Evolutionary conservation across 1,139 yeast species (phyloP).

Genomic region (Yamadazyma conglobata): DNA sequence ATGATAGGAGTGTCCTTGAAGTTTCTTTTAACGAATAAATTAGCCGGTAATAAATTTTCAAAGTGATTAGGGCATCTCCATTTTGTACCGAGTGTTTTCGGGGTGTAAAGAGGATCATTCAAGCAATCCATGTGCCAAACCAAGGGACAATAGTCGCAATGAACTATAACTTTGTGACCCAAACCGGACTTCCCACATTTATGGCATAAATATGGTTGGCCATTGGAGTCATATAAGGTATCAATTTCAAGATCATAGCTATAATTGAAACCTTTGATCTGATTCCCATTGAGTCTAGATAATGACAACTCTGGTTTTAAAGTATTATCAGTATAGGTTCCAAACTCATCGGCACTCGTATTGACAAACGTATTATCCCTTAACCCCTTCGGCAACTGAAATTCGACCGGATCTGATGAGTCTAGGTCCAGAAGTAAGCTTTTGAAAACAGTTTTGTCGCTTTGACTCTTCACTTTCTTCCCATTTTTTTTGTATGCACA

Average conservation of each 20-base stretch:
- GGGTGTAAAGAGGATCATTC: slow-evolving; percentile 67
- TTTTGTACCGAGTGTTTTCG: slow-evolving; percentile 74
- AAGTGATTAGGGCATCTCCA: slow-evolving; percentile 96
- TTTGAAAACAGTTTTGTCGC: slow-evolving; percentile 56
- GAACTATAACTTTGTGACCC: slow-evolving; percentile 49
- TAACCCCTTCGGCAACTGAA: slow-evolving; percentile 63
- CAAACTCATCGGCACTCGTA: slow-evolving; percentile 62
- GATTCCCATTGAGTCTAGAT: slow-evolving; percentile 37
- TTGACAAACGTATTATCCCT: slow-evolving; percentile 70
- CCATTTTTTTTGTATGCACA: slow-evolving; percentile 41
- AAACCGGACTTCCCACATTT: slow-evolving; percentile 73
- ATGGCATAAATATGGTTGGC: slow-evolving; percentile 66
- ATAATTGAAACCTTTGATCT: slow-evolving; percentile 34
- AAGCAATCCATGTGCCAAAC: slow-evolving; percentile 93
- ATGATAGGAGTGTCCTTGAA: slow-evolving; percentile 52
- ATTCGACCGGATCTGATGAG: slow-evolving; percentile 67
- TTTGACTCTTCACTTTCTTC: slow-evolving; percentile 23
- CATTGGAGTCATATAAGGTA: slow-evolving; percentile 59
- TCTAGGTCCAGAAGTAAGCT: slow-evolving; percentile 58
- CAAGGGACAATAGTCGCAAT: slow-evolving; percentile 84
- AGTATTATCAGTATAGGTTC: slow-evolving; percentile 66
- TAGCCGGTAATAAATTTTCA: slow-evolving; percentile 47
- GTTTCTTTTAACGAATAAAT: slow-evolving; percentile 36
- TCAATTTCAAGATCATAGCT: slow-evolving; percentile 61
- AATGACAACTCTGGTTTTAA: slow-evolving; percentile 49